Evolutionary conservation across 2,329 filamentous ascomycete genomes (phyloP).

Genomic region (Fusarium sambucinum): DNA sequence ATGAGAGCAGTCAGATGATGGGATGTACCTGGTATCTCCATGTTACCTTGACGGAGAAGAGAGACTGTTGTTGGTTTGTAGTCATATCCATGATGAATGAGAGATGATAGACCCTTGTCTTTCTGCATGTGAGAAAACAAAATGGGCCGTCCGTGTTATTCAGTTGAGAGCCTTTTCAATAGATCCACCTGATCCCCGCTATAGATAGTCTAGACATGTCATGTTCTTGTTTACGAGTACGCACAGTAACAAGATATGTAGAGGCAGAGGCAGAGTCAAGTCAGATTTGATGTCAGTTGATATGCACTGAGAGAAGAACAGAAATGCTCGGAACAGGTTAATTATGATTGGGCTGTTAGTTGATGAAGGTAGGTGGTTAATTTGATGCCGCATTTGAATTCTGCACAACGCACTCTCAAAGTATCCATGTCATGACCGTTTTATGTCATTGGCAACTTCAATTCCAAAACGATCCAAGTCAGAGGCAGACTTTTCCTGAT

Average conservation of each 20-base stretch:
- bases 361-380: neutral
- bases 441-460: slow-evolving; percentile 15
- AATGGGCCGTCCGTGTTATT: slow-evolving; percentile 15
- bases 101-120: neutral
- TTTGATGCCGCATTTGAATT: neutral
- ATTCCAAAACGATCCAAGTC: slow-evolving; percentile 4
- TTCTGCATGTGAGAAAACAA: slow-evolving; percentile 19
- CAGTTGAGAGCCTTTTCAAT: neutral
- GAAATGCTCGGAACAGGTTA: neutral
- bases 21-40: neutral
- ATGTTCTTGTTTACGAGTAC: slow-evolving; percentile 23
- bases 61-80: slow-evolving; percentile 23
- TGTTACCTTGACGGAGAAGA: neutral
- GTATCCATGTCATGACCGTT: neutral
- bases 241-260: neutral
- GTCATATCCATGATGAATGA: neutral
- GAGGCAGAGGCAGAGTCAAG: too few relatives aligned
- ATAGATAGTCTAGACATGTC: slow-evolving; percentile 5
- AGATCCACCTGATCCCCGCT: slow-evolving; percentile 31
- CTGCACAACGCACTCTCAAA: neutral
- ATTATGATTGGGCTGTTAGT: neutral
- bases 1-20: neutral
- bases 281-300: neutral
- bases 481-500: slow-evolving; percentile 9
- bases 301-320: neutral